Evolutionary conservation across 2,329 filamentous ascomycete species (phyloP), one percentile per base, ranked within the genome.

Genomic region (Colletotrichum karsti): DNA sequence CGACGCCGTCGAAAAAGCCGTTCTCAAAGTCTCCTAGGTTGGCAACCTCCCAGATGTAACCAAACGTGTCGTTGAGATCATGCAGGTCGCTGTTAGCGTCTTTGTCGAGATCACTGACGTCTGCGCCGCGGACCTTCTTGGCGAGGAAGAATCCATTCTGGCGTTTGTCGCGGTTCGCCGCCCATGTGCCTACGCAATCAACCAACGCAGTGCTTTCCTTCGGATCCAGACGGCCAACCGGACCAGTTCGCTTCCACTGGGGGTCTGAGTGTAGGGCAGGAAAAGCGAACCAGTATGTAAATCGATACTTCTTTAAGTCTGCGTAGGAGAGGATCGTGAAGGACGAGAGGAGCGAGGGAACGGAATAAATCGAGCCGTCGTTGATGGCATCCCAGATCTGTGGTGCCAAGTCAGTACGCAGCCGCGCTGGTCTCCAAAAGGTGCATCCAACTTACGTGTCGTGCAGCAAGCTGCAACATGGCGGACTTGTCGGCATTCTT

Each of bases 281-380:
- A 75, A 97, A 99, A 5, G 92, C 95, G 79, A 98, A 98, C 90
- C 97, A 97, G 81, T 98, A 98, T n/a, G 92, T 94, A 77, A 98
- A 98, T 70, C 91, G 93, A 82, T 98, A 98, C 77, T 97, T 98
- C 80, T 99, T 99, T 35, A 99, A 87, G 77, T 99, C 95, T 70
- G 96, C 95, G 78, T 93, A 99, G 15, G 94, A 97, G 50, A 98
- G 89, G 66, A 97, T 90, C 26, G 93, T 88, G 78, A 98, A 98
- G 7, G 93, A 96, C 5, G 94, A 91, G 18, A 99, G 89, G 2
- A 98, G 87, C 5, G 95, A 98, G 3, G 96, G 96, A 56, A 95
- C 93, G 9, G 94, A 96, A 81, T 97, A 98, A 73, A 99, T 97
- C 42, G 93, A 97, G 65, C 95, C 95, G 80, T 99, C 96, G 72